phyloP scores from a whole-genome alignment of 805 yeast genomes.

The Saccharomyces kudriavzevii region DNA sequence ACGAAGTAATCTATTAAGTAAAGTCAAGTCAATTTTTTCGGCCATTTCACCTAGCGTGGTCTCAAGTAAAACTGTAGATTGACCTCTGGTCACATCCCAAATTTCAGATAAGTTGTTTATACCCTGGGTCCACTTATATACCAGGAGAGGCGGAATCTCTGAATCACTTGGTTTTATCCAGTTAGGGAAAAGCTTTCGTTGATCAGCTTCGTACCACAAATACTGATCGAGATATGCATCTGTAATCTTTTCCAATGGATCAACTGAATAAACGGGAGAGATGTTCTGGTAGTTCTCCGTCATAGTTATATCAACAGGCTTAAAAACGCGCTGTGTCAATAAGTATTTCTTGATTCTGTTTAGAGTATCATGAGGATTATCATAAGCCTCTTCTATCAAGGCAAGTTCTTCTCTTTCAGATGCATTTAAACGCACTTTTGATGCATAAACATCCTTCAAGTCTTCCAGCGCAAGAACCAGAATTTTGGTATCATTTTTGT shows the following conservation, averaged over 20 bases:
- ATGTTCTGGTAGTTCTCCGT: slow-evolving; percentile 82
- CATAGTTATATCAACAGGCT: slow-evolving; percentile 81
- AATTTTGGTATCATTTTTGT: slow-evolving; percentile 88
- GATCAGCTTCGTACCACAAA: slow-evolving; percentile 91
- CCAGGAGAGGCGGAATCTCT: slow-evolving; percentile 86
- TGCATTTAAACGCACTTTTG: slow-evolving; percentile 71
- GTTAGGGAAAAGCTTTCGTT: slow-evolving; percentile 78
- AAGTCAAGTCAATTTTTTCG: slow-evolving; percentile 82
- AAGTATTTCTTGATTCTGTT: slow-evolving; percentile 75
- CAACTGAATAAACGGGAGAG: slow-evolving; percentile 79
- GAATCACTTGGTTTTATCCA: slow-evolving; percentile 95
- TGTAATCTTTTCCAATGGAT: slow-evolving; percentile 88
- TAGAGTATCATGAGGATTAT: slow-evolving; percentile 89
- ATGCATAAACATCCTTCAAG: slow-evolving; percentile 69
- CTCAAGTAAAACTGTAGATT: slow-evolving; percentile 77
- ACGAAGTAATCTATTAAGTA: slow-evolving; percentile 72
- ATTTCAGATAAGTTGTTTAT: slow-evolving; percentile 68
- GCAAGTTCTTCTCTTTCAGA: slow-evolving; percentile 89
- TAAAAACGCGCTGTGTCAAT: slow-evolving; percentile 83
- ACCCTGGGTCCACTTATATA: slow-evolving; percentile 91
- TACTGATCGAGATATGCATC: slow-evolving; percentile 95
- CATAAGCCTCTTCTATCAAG: slow-evolving; percentile 90
- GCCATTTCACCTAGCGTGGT: slow-evolving; percentile 60
- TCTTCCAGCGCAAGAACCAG: slow-evolving; percentile 83
- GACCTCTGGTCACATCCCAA: slow-evolving; percentile 73